Evolutionary conservation across 1,284 basidiomycete species (phyloP).

Genomic region (Ganoderma meredithae): DNA sequence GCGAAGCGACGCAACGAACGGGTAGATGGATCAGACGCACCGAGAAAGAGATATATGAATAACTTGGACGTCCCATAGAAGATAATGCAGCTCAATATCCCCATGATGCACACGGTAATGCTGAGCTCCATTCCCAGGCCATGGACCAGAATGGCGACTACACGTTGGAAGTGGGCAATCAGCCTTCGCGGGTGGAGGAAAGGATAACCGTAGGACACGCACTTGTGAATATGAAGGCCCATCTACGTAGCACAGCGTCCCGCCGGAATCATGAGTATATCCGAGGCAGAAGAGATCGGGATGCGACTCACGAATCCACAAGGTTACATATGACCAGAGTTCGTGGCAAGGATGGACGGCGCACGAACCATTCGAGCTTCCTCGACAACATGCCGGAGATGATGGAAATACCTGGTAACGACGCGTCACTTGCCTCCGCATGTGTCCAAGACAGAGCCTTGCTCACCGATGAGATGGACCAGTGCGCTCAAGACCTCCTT

Average conservation of each 20-base stretch:
- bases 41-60: slow-evolving; percentile 50
- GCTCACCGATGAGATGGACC: slow-evolving; percentile 40
- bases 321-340: slow-evolving; percentile 41
- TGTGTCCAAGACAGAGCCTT: background rate
- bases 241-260: slow-evolving; percentile 27
- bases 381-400: slow-evolving; percentile 42
- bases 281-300: background rate
- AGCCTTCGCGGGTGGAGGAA: background rate
- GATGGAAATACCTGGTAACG: slow-evolving; percentile 39
- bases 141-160: slow-evolving; percentile 46
- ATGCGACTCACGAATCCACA: slow-evolving; percentile 39
- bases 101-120: slow-evolving; percentile 43
- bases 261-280: too few species aligned
- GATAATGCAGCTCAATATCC: slow-evolving; percentile 47
- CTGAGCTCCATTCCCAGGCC: slow-evolving; percentile 47
- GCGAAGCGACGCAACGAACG: slow-evolving; percentile 2
- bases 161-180: background rate
- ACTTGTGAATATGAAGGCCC: slow-evolving; percentile 47
- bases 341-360: slow-evolving; percentile 35
- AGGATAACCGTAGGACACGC: slow-evolving; percentile 16
- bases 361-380: slow-evolving; percentile 27
- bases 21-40: slow-evolving; percentile 27
- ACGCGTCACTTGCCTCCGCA: background rate
- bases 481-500: slow-evolving; percentile 38
- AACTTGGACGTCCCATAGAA: slow-evolving; percentile 48